phyloP scores from a whole-genome alignment of 1,139 yeast species.

The Chernovozyma sophiae-reginae region DNA sequence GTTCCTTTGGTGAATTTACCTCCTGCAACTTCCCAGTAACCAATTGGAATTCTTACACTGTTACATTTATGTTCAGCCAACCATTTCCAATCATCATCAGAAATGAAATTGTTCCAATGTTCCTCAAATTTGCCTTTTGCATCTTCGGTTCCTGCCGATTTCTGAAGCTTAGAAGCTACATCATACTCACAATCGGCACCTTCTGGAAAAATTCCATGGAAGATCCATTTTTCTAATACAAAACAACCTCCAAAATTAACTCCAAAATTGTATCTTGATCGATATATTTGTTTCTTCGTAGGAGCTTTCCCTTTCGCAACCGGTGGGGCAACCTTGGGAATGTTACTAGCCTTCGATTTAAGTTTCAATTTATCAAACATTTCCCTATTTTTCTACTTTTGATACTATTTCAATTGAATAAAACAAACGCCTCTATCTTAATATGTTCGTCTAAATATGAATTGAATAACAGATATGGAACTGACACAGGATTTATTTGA shows the following conservation, averaged over 20 bases:
- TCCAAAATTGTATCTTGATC: conserved; percentile 69
- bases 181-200: conserved; percentile 65
- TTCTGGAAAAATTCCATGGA: conserved; percentile 51
- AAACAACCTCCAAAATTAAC: conserved; percentile 86
- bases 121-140: conserved; percentile 55
- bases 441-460: too few relatives aligned
- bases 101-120: conserved; percentile 68
- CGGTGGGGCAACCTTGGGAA: conserved; percentile 26
- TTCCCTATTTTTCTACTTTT: too few relatives aligned
- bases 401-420: too few relatives aligned
- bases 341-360: conserved; percentile 31
- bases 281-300: conserved; percentile 51
- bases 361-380: conserved; percentile 43
- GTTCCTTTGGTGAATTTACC: conserved; percentile 57
- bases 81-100: conserved; percentile 79
- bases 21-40: conserved; percentile 83
- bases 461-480: too few relatives aligned
- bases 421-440: too few relatives aligned
- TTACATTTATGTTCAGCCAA: conserved; percentile 62
- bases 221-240: conserved; percentile 76
- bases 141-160: conserved; percentile 48
- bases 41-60: conserved; percentile 79
- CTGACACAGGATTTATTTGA: too few relatives aligned
- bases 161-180: conserved; percentile 52
- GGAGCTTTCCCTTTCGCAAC: conserved; percentile 34